phyloP scores from a whole-genome alignment of 306 rosid species.

The Psophocarpus tetragonolobus region DNA sequence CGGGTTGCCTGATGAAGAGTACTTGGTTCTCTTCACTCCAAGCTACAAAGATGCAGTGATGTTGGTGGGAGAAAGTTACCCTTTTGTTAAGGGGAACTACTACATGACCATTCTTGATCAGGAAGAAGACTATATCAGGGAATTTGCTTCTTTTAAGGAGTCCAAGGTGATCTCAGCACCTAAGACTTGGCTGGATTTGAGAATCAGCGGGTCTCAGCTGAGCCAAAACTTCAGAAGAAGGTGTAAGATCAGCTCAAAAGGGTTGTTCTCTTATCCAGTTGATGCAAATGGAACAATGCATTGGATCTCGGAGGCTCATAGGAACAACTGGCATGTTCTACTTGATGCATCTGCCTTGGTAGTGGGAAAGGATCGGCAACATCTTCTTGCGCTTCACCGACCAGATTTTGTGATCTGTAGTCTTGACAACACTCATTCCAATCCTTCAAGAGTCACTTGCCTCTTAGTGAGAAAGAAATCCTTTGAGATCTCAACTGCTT shows the following conservation, averaged over 20 bases:
- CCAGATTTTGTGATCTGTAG: constrained; percentile 86
- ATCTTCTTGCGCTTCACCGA: constrained; percentile 76
- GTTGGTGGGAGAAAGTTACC: constrained; percentile 82
- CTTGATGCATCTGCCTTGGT: constrained; percentile 79
- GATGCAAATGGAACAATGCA: constrained; percentile 76
- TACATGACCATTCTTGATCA: constrained; percentile 62
- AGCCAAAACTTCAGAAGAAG: constrained; percentile 85
- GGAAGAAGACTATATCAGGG: constrained; percentile 61
- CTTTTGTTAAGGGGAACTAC: constrained; percentile 64
- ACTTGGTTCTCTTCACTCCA: constrained; percentile 79
- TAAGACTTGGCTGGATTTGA: constrained; percentile 72
- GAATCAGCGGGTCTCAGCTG: constrained; percentile 82
- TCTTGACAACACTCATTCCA: constrained; percentile 67
- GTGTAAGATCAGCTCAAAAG: constrained; percentile 76
- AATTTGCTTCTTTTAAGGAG: constrained; percentile 70
- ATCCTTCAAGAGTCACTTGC: constrained; percentile 75
- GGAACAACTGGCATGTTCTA: constrained; percentile 88
- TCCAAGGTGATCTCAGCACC: constrained; percentile 71
- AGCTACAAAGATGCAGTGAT: constrained; percentile 69
- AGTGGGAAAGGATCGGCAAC: constrained; percentile 63
- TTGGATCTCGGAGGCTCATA: constrained; percentile 93
- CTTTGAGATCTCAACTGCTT: constrained; percentile 61
- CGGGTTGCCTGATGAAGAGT: constrained; percentile 69
- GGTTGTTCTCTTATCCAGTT: constrained; percentile 77
- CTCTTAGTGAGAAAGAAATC: constrained; percentile 81